Conservation (phyloP, 2,329 filamentous ascomycete species). For the Penicillium sp. region DNA sequence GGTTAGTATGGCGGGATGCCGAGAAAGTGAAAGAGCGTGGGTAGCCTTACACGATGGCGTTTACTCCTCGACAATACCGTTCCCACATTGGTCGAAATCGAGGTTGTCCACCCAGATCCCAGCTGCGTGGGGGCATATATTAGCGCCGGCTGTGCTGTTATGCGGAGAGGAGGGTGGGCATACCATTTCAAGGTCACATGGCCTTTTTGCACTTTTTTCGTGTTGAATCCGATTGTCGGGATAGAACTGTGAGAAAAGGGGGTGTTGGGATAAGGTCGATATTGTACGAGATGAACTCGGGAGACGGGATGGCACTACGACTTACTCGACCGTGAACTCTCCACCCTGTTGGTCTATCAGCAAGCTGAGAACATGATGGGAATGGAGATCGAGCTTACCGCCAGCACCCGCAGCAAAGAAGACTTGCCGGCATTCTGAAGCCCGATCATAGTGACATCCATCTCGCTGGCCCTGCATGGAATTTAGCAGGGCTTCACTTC, state of each 20-base stretch:
- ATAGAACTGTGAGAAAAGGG: constrained; percentile 67
- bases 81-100: constrained; percentile 99
- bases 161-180: constrained; percentile 22
- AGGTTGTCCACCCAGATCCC: constrained; percentile 96
- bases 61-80: constrained; percentile 93
- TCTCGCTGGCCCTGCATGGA: constrained; percentile 80
- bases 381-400: constrained; percentile 61
- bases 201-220: constrained; percentile 95
- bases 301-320: constrained; percentile 25
- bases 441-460: constrained; percentile 99
- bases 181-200: constrained; percentile 97
- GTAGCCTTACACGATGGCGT: constrained; percentile 74
- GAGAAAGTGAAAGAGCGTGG: neutral
- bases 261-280: constrained; percentile 7
- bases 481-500: constrained; percentile 20
- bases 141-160: constrained; percentile 7
- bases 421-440: constrained; percentile 98
- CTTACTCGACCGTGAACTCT: constrained; percentile 98
- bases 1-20: neutral
- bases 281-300: neutral
- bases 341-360: constrained; percentile 63
- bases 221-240: constrained; percentile 97
- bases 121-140: constrained; percentile 53
- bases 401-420: constrained; percentile 84
- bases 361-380: neutral